Evolutionary conservation across 2,329 filamentous ascomycete genomes (phyloP), one percentile per base, ranked within the genome.

Genomic region (Fusarium foetens): DNA sequence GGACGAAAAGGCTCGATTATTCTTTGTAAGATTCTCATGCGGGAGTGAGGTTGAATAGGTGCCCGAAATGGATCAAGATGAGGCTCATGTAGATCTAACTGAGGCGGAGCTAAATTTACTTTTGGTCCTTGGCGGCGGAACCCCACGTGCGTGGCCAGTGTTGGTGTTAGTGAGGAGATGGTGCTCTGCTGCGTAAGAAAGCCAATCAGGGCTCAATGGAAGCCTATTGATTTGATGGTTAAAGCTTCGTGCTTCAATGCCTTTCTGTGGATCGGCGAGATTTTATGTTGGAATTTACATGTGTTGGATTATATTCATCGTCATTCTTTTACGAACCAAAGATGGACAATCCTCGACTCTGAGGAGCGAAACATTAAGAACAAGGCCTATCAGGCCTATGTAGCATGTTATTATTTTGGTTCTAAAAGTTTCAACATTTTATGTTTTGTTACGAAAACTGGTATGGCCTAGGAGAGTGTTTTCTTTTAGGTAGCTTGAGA

Each of bases 11-110:
- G 41, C 39, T 55, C 74, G 39, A 13, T 35, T 19, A 68, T 48
- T 9, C 42, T 43, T 38, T 35, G 51, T 8, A 71, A 59, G 19
- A 55, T 52, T 62, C 42, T 51, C 74, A 76, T 76, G 35, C 29
- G 41, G 33, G 33, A 39, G 27, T 43, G 52, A 66, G 42, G 53
- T 64, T 66, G 33, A 29, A 10, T 61, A 52, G 46, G 46, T 51
- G 33, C 48, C 31, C 31, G n/a, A 35, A 35, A 31, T 41, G 39
- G 42, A 48, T 43, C 29, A 48, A 49, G 54, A 62, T 72, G 59
- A 49, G 46, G 36, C 51, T 72, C 51, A 45, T 25, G 58, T 23
- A 53, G 41, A 42, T 62, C 48, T 35, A 48, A 55, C n/a, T 29
- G n/a, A 46, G 29, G 41, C 23, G 27, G 64, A 51, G 57, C 58